Base-by-base conservation (phyloP, 257 asterid genomes). In the Fraxinus excelsior region DNA sequence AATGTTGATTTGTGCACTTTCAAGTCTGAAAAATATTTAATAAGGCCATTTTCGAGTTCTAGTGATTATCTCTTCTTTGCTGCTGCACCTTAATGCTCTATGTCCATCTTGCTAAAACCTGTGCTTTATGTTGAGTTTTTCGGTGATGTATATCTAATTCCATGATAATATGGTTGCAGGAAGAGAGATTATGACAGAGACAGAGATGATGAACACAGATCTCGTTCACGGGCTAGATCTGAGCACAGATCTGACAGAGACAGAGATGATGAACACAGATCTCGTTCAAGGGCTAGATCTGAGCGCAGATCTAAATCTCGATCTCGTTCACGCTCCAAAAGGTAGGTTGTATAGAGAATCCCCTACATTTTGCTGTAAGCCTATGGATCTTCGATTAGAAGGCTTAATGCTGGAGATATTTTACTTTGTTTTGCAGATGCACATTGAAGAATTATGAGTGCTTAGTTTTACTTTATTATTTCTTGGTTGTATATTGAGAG, bases 301-400 rank as follows among this genome's bases (percentile, higher is more conserved):
- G 94, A 89, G 75, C 94, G 75, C 76, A 88, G 88, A 80, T 89
- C 97, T 66, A 86, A 91, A 88, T 92, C 97, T 32, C 88, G 68
- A 29, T 92, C 98, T 69, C 96, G 94, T 74, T 91, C 97, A 65
- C 91, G 91, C 75, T 92, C 96, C 65, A 94, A 92, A 84, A 94
- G 98, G 97, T 94, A 85, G 76, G 62, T 76, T 76, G 56, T 65
- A 65, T 62, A 23, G 68, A 62, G 67, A 12, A 18, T 60, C 34
- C 67, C 32, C 14, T 21, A n/a, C 23, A 58, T 58, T 58, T 58
- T 58, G 28, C 67, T n/a, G 29, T 53, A 58, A 58, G 28, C 8
- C 3, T 56, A n/a, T 21, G 13, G 31, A 21, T 60, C 31, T 21
- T 60, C 2, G 64, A 10, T 10, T 11, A 1, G 16, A 10, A 12